Percentiles rank a stretch among this genome's conserved stretches.
These are phyloP conservation scores for Blastomyces percursus DNA, from an alignment of 2,329 filamentous ascomycete genomes.

Conservation along the genomic window DNA sequence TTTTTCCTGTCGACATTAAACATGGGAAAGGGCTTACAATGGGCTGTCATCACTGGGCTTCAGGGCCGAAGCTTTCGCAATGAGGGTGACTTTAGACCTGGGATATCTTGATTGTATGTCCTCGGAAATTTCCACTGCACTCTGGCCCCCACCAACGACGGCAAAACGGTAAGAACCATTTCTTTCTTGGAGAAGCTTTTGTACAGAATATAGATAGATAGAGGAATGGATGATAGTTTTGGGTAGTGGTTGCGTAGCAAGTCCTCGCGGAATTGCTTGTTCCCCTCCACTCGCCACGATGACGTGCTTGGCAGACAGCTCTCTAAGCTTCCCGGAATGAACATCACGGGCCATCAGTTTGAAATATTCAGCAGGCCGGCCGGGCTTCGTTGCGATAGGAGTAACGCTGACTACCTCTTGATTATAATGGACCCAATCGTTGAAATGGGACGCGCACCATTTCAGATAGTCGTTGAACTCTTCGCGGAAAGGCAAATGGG, in stretches of 20 bases:
- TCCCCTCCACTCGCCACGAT: conserved; percentile 57
- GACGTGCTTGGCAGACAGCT: conserved; percentile 38
- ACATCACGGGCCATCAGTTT: conserved; percentile 54
- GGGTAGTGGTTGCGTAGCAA: conserved; percentile 52
- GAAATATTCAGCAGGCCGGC: conserved; percentile 49
- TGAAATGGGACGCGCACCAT: conserved; percentile 80
- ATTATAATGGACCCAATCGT: conserved; percentile 59
- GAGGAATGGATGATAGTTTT: conserved; percentile 79
- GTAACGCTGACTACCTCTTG: conserved; percentile 64
- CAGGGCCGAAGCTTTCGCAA: conserved; percentile 75
- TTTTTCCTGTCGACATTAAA: background rate
- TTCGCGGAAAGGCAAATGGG: conserved; percentile 71
- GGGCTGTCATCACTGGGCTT: conserved; percentile 91
- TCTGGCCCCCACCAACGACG: conserved; percentile 82
- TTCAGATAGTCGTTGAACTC: conserved; percentile 95
- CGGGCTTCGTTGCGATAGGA: conserved; percentile 43
- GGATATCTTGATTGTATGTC: conserved; percentile 75
- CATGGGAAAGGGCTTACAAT: conserved; percentile 54
- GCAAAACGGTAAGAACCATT: conserved; percentile 56
- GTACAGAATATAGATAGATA: conserved; percentile 52
- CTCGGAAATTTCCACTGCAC: conserved; percentile 89
- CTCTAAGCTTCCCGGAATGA: conserved; percentile 34
- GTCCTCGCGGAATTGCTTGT: conserved; percentile 51
- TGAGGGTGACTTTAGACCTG: conserved; percentile 62
- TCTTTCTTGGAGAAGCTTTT: conserved; percentile 29